Base-by-base conservation (phyloP, 2,329 filamentous ascomycete species). In the Ceratocystis diversiconidia region DNA sequence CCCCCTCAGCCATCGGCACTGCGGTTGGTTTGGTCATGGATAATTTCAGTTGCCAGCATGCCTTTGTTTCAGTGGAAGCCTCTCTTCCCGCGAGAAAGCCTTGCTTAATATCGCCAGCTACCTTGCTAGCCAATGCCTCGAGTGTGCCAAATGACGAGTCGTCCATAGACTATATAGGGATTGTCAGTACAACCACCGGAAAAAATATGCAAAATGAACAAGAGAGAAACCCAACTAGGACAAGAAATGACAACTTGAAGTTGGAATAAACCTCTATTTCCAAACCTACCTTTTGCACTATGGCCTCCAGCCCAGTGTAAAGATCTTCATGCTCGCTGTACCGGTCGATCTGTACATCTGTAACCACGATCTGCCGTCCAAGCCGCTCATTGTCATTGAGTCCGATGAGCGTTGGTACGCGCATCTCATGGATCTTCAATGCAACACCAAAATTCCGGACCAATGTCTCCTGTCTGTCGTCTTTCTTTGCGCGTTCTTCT, bases 21-120 rank as follows among this genome's bases (percentile, higher is more conserved):
- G 88, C 88, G 12, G 86, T 84, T 2, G 88, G 88, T 75, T 91
- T 91, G 74, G 85, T 84, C 63, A 91, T 75, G 28, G 77, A 76
- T 46, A 91, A 79, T 67, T 78, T 80, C 62, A 91, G 76, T 66
- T 78, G 78, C 74, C 81, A 80, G 15, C 76, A 76, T 22, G 69
- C 61, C 15, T 65, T 43, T 60, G 68, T 70, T 44, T 66, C 48
- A 61, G 65, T 48, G 50, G 19, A 65, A 15, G 32, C 43, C n/a
- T 60, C 59, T 41, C 57, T 46, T 55, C 32, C 10, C 19, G 66
- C 36, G n/a, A 62, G 17, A 57, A 82, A 76, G 36, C 78, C 76
- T 28, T 71, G 71, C n/a, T 80, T 74, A 50, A 85, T 76, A 6
- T 72, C 73, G 4, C 74, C 74, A 63, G 75, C 81, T 63, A 80